A percentile compares a stretch with the other conserved stretches of the same genome.
phyloP scores from a whole-genome alignment of 176 grass and related monocot species.

The Oryza nivara region DNA sequence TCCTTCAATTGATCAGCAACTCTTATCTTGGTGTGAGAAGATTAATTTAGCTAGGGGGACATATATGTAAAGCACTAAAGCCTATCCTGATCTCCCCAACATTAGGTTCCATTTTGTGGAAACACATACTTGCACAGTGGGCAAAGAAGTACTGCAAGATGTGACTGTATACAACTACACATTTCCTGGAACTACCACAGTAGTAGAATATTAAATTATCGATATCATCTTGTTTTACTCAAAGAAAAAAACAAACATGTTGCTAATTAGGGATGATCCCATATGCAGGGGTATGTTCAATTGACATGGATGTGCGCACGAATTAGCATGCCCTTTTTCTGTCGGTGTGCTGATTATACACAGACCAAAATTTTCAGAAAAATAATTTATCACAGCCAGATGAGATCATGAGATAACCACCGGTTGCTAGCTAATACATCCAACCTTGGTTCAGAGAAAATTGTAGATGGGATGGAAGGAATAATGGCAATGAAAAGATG shows the following conservation, averaged over 20 bases:
- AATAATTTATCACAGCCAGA: not conserved
- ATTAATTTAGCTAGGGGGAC: not conserved
- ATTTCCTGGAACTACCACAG: not conserved
- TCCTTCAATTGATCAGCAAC: constrained; percentile 1
- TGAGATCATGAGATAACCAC: not conserved
- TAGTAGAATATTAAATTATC: not conserved
- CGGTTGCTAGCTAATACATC: constrained; percentile 19
- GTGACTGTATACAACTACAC: not conserved
- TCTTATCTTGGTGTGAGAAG: not conserved
- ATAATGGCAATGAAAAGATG: not conserved
- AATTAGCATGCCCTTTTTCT: not conserved
- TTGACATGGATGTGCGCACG: constrained; percentile 7
- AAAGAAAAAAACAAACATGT: not conserved
- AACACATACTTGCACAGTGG: constrained; percentile 47
- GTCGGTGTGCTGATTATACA: constrained; percentile 2
- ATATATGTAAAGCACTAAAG: not conserved
- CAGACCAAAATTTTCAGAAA: not conserved
- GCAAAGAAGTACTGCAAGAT: constrained; percentile 30
- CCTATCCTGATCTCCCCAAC: not conserved
- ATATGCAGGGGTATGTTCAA: constrained; percentile 1
- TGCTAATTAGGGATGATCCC: constrained; percentile 25
- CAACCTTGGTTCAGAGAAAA: not conserved
- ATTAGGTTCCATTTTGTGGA: constrained; percentile 27
- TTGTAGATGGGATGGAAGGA: not conserved
- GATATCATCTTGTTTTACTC: not conserved